phyloP scores from a whole-genome alignment of 768 basidiomycete species.

The Trametes sanguinea region DNA sequence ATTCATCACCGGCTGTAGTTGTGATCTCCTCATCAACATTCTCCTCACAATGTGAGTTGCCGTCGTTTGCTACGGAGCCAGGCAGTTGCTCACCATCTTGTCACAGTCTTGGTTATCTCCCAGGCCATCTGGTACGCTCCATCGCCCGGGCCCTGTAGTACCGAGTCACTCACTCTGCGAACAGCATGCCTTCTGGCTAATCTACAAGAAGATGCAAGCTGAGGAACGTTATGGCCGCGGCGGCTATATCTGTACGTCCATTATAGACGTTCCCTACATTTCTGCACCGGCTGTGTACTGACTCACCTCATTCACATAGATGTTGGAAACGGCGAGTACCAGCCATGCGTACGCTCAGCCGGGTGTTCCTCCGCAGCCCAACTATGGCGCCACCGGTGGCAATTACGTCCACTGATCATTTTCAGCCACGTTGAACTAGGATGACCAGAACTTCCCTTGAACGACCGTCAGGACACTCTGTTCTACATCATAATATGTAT shows the following conservation, averaged over 20 bases:
- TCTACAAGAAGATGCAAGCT: conserved; percentile 88
- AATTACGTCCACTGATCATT: conserved; percentile 26
- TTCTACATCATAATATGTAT: neutral
- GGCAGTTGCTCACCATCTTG: conserved; percentile 7
- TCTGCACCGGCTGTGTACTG: neutral
- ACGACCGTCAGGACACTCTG: neutral
- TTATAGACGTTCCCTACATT: too few species aligned
- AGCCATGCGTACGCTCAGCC: conserved; percentile 29
- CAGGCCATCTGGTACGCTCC: conserved; percentile 52
- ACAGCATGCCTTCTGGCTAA: conserved; percentile 86
- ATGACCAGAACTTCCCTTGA: too few species aligned
- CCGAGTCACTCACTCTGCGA: neutral
- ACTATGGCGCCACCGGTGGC: conserved; percentile 35
- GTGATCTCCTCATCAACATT: conserved; percentile 86
- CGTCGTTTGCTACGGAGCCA: neutral
- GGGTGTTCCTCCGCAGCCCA: conserved; percentile 21
- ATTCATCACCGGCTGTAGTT: conserved; percentile 80
- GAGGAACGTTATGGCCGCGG: conserved; percentile 80
- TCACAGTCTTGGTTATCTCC: conserved; percentile 72
- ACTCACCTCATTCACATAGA: conserved; percentile 23
- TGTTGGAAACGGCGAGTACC: conserved; percentile 35
- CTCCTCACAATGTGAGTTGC: conserved; percentile 68
- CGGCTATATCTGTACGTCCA: conserved; percentile 70
- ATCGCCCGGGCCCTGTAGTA: neutral
- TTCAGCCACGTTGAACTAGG: too few species aligned